Percentiles rank a stretch among this genome's conserved stretches.
Evolutionary conservation across 2,329 filamentous ascomycete genomes (phyloP).

Genomic region (Acrodontium crateriforme): DNA sequence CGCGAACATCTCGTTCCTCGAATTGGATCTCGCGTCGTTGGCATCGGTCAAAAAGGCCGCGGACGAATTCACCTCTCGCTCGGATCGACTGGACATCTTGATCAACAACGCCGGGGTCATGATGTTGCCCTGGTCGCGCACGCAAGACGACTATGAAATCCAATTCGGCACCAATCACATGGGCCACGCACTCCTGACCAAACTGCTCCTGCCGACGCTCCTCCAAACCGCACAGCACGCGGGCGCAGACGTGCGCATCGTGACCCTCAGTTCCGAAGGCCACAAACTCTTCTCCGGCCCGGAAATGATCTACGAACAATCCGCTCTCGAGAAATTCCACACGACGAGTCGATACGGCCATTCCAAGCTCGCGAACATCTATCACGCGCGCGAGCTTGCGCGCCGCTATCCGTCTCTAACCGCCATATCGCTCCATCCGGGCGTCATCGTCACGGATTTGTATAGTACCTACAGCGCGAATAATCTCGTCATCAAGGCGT

Average conservation of each 20-base stretch:
- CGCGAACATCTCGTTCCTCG: conserved; percentile 24
- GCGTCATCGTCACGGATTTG: conserved; percentile 34
- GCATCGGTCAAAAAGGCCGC: conserved; percentile 27
- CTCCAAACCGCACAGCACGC: conserved; percentile 25
- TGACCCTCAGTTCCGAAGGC: conserved; percentile 23
- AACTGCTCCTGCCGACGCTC: conserved; percentile 24
- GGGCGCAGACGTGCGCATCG: conserved; percentile 31
- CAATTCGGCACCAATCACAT: conserved; percentile 40
- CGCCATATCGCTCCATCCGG: conserved; percentile 34
- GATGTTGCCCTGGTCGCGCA: conserved; percentile 20
- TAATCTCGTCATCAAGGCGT: conserved; percentile 6
- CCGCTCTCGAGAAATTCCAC: conserved; percentile 21
- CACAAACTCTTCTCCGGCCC: conserved; percentile 5
- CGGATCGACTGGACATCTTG: conserved; percentile 31
- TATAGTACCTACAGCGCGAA: conserved; percentile 8
- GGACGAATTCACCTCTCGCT: conserved; percentile 22
- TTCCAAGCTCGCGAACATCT: conserved; percentile 37
- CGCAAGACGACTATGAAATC: conserved; percentile 36
- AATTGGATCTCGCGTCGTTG: conserved; percentile 30
- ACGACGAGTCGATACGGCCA: conserved; percentile 30
- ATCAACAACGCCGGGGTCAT: conserved; percentile 36
- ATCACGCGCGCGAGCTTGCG: conserved; percentile 31
- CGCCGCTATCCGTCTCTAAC: conserved; percentile 32
- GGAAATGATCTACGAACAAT: too few species aligned
- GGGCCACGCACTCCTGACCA: conserved; percentile 27